Evolutionary conservation across 257 asterid genomes (phyloP).

Genomic region (Prunella vulgaris): DNA sequence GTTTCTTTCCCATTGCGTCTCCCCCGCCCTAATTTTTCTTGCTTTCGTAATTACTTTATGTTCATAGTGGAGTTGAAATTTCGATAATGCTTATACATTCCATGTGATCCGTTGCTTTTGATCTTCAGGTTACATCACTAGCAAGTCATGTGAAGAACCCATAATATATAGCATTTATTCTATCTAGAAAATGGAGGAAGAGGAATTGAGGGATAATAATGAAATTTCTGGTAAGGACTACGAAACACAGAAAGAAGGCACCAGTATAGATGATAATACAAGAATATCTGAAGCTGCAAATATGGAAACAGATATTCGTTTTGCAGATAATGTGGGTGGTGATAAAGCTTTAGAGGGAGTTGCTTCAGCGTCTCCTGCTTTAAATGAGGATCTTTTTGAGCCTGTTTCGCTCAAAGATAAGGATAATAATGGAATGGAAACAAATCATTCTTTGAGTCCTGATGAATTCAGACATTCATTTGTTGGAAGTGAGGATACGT

Average conservation of each 20-base stretch:
- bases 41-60: neutral
- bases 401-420: conserved; percentile 69
- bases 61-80: conserved; percentile 1
- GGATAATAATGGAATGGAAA: conserved; percentile 37
- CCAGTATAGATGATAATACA: conserved; percentile 26
- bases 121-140: conserved; percentile 29
- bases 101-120: conserved; percentile 6
- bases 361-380: conserved; percentile 38
- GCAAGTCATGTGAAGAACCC: conserved; percentile 25
- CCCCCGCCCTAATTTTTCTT: neutral
- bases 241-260: conserved; percentile 28
- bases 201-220: conserved; percentile 36
- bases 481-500: conserved; percentile 51
- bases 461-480: conserved; percentile 46
- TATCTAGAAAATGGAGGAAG: conserved; percentile 61
- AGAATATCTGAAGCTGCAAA: conserved; percentile 28
- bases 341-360: conserved; percentile 39
- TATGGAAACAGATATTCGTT: conserved; percentile 14
- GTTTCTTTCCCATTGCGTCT: conserved; percentile 10
- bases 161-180: conserved; percentile 3
- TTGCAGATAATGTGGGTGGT: conserved; percentile 32
- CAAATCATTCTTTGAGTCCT: conserved; percentile 35
- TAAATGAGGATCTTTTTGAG: conserved; percentile 58
- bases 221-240: conserved; percentile 35
- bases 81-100: neutral